Evolutionary conservation across 371 early-diverging fungal genomes (phyloP).

Genomic region (Mortierella sp.): DNA sequence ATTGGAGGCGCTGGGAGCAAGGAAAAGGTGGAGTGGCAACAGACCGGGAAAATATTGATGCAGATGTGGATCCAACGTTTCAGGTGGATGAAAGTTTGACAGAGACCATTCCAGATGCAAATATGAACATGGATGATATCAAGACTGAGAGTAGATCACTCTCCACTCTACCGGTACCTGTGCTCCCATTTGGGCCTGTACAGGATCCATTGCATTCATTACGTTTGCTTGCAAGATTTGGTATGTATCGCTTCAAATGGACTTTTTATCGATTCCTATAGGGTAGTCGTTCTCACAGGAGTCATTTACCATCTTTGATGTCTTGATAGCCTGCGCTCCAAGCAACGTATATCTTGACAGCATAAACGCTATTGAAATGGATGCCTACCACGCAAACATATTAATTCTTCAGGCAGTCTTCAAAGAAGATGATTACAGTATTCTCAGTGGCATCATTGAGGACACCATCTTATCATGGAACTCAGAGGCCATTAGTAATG

Average conservation of each 20-base stretch:
- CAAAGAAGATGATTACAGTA: constrained; percentile 39
- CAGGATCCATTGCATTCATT: constrained; percentile 80
- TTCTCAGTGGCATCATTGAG: constrained; percentile 48
- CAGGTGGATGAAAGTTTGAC: constrained; percentile 9
- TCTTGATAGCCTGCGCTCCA: constrained; percentile 60
- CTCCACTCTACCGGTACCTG: constrained; percentile 24
- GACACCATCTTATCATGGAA: constrained; percentile 52
- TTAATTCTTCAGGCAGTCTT: constrained; percentile 66
- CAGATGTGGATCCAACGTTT: constrained; percentile 1
- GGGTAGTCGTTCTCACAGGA: neutral
- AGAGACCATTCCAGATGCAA: constrained; percentile 16
- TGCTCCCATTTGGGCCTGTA: constrained; percentile 75
- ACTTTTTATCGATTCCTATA: neutral
- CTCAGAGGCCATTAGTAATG: constrained; percentile 13
- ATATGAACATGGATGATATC: constrained; percentile 37
- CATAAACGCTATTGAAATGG: constrained; percentile 62
- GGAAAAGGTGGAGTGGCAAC: neutral
- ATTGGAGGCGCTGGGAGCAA: constrained; percentile 63
- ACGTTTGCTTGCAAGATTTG: constrained; percentile 72
- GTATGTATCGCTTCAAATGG: constrained; percentile 14
- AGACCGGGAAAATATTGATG: neutral
- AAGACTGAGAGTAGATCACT: constrained; percentile 14
- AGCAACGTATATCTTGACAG: constrained; percentile 63
- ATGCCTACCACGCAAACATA: constrained; percentile 69
- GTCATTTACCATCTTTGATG: neutral